Base-by-base conservation (phyloP, 768 basidiomycete species). In the Cubamyces sp. region DNA sequence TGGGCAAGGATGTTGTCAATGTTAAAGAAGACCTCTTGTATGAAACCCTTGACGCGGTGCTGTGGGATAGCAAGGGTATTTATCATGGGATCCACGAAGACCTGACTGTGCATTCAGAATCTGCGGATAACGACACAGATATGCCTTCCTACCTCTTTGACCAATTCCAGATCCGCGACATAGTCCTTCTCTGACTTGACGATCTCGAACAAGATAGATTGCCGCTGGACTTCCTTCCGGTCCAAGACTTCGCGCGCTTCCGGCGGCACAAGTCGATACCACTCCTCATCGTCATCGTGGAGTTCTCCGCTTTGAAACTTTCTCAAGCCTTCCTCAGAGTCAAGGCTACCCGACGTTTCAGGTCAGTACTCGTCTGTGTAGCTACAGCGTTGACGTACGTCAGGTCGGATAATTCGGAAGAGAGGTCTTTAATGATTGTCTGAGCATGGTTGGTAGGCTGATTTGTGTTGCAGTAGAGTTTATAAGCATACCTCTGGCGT, bases 111-210 rank as follows among this genome's bases (percentile, higher is more conserved):
- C 39, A 15, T 42, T 49, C 47, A 61, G n/a, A 54, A 46, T 28
- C 19, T 56, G 37, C 26, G 43, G n/a, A 15, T 8, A 19, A 62
- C 12, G 26, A 57, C 6, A 39, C 11, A 18, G 21, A 11, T 14
- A n/a, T n/a, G 46, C 28, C 5, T 19, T 62, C 73, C 30, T 62
- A 92, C 92, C 72, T 91, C 81, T 76, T 85, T 75, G 65, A 91
- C 76, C 60, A 87, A 73, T 69, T 87, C 81, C 51, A 99, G 74
- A 75, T 98, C 96, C 30, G 82, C 74, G 12, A 94, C 89, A 72
- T 97, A 98, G 62, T 94, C 89, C 64, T 87, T 82, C 76, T 99
- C 97, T 0, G 90, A 87, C 73, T 92, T 89, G 74, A 98, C 87
- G 23, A 96, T 76, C 72, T 98, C 96, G 67, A 95, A 96, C 6